phyloP scores from a whole-genome alignment of 176 grass and related monocot genomes.

The Oryza coarctata region DNA sequence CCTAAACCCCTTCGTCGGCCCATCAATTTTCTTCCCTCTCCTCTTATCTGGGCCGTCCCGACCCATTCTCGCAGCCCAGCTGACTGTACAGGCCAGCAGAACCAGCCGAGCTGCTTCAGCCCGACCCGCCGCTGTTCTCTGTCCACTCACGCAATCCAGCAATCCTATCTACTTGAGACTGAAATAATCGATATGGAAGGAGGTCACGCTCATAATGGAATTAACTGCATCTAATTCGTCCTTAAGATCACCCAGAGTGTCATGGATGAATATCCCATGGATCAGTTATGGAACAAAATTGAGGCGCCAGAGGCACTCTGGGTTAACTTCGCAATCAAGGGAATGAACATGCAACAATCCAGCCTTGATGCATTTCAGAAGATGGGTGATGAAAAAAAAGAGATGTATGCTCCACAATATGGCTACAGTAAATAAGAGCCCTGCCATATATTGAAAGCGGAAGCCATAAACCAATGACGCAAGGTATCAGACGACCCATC shows the following conservation, averaged over 20 bases:
- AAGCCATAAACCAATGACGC: not conserved
- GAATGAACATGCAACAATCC: slow-evolving; percentile 22
- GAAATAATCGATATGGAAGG: not conserved
- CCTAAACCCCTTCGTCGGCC: too few species aligned
- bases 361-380: slow-evolving; percentile 48
- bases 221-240: slow-evolving; percentile 20
- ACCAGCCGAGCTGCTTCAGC: slow-evolving; percentile 19
- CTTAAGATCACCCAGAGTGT: slow-evolving; percentile 33
- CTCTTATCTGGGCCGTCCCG: too few species aligned
- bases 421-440: slow-evolving; percentile 29
- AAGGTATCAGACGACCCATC: too few species aligned
- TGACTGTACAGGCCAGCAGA: too few species aligned
- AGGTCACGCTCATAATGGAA: slow-evolving; percentile 18
- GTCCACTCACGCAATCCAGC: too few species aligned
- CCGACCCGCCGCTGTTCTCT: too few species aligned
- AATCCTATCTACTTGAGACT: slow-evolving; percentile 34
- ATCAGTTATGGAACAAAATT: slow-evolving; percentile 79
- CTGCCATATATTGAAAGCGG: slow-evolving; percentile 23
- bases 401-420: slow-evolving; percentile 40
- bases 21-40: too few species aligned
- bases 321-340: slow-evolving; percentile 12
- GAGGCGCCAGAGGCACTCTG: slow-evolving; percentile 17
- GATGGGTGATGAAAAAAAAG: slow-evolving; percentile 50
- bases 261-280: slow-evolving; percentile 62
- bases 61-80: too few species aligned